A percentile compares a stretch with the other conserved stretches of the same genome.
Evolutionary conservation across 2,329 filamentous ascomycete species (phyloP).

Genomic region (Trichoderma asperellum): DNA sequence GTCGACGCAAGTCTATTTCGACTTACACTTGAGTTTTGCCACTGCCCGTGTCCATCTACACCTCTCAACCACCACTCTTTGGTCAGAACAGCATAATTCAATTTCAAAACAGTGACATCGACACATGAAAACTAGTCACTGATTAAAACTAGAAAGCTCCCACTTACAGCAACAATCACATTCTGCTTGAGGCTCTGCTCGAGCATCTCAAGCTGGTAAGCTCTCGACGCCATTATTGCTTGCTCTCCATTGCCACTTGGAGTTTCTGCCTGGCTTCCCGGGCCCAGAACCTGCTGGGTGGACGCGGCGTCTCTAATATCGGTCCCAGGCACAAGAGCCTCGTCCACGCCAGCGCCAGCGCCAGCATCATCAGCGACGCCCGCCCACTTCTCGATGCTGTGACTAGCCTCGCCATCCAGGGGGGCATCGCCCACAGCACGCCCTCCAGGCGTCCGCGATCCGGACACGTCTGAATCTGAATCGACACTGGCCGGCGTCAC

Average conservation of each 20-base stretch:
- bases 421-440: background rate
- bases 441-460: background rate
- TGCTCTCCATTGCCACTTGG: conserved; percentile 23
- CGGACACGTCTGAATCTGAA: background rate
- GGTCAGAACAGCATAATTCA: conserved; percentile 3
- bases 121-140: background rate
- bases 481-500: background rate
- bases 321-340: background rate
- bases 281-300: conserved; percentile 20
- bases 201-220: conserved; percentile 78
- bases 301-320: conserved; percentile 24
- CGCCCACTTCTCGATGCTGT: conserved; percentile 9
- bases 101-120: background rate
- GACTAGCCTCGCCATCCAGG: background rate
- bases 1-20: background rate
- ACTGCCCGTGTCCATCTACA: conserved; percentile 81
- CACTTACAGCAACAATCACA: conserved; percentile 69
- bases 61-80: background rate
- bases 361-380: conserved; percentile 1
- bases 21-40: conserved; percentile 78
- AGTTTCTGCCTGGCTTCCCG: conserved; percentile 7
- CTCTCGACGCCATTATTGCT: conserved; percentile 51
- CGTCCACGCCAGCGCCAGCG: background rate
- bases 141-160: background rate
- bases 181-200: conserved; percentile 69